These are phyloP conservation scores for Leucocoprinus leucothites DNA, from an alignment of 768 basidiomycete species.

Conservation along the genomic window DNA sequence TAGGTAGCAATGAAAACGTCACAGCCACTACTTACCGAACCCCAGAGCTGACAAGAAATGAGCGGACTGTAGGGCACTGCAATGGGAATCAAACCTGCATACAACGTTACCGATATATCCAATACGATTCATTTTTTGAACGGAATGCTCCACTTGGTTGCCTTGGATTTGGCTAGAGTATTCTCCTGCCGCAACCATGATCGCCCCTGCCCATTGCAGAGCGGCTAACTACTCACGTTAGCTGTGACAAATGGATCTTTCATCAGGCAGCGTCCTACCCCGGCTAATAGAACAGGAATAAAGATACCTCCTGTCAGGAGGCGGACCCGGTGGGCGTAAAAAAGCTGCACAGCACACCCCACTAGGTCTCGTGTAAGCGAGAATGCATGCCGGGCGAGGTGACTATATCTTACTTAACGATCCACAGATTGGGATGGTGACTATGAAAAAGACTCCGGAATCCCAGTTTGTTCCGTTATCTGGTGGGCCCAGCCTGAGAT, in stretches of 20 bases:
- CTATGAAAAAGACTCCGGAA: background rate
- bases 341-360: background rate
- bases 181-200: conserved; percentile 1
- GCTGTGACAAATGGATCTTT: background rate
- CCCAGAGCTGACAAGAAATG: background rate
- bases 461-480: conserved; percentile 1
- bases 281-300: background rate
- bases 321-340: conserved; percentile 3
- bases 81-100: background rate
- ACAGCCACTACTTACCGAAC: background rate
- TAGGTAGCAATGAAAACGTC: conserved; percentile 5
- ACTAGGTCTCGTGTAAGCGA: background rate
- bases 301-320: background rate
- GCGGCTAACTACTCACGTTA: background rate
- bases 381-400: background rate
- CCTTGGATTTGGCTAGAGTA: background rate
- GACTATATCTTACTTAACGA: background rate
- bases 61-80: too few species aligned
- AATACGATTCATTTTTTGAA: background rate
- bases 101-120: conserved; percentile 2
- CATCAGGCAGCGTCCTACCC: background rate
- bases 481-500: background rate
- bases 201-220: conserved; percentile 2
- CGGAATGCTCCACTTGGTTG: background rate
- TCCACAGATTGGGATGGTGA: conserved; percentile 8